Base-by-base conservation (phyloP, 2,329 filamentous ascomycete genomes). In the Apiospora marii region DNA sequence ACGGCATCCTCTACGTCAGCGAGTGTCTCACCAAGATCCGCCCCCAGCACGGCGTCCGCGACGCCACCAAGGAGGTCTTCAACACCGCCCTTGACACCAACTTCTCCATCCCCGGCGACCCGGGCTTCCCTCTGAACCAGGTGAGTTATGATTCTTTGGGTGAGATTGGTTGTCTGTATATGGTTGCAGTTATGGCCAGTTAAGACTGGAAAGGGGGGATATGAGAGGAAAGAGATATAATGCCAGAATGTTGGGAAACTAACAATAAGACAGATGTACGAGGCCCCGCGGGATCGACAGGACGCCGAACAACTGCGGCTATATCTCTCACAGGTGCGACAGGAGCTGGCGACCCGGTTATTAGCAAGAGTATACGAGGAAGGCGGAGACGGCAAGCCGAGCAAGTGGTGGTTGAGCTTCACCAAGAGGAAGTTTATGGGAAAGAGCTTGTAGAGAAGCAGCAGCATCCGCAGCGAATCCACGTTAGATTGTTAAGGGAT, bases 351-450 rank as follows among this genome's bases (percentile, higher is more conserved):
- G 5, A 85, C 88, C 72, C 89, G 96, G 82, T 87, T 99, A 85
- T 85, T 98, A 81, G 93, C 93, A 70, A 90, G 95, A 78, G 92
- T 99, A 76, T 99, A 97, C 82, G 92, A 93, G 71, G 95, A 95
- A 85, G 77, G 88, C 83, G 83, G 90, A 81, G 84, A 95, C 87
- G 83, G 94, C 84, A 90, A 89, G 84, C 90, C 90, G 71, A 89
- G 86, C 83, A 90, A 97, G 91, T 98, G 96, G 94, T 99, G 96
- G 96, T 85, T 99, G 82, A 98, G 96, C 88, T 99, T 98, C 83
- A 94, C 94, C 71, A 98, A 98, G 92, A 92, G 96, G 85, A 98
- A 98, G 91, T 99, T 99, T 82, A 98, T 99, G 96, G 95, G 95
- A 83, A 98, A 98, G 91, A 90, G 90, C 77, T 86, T 96, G 84